These are phyloP conservation scores for Ophiostoma australiae DNA, from an alignment of 2,329 filamentous ascomycete genomes.

Conservation along the genomic window DNA sequence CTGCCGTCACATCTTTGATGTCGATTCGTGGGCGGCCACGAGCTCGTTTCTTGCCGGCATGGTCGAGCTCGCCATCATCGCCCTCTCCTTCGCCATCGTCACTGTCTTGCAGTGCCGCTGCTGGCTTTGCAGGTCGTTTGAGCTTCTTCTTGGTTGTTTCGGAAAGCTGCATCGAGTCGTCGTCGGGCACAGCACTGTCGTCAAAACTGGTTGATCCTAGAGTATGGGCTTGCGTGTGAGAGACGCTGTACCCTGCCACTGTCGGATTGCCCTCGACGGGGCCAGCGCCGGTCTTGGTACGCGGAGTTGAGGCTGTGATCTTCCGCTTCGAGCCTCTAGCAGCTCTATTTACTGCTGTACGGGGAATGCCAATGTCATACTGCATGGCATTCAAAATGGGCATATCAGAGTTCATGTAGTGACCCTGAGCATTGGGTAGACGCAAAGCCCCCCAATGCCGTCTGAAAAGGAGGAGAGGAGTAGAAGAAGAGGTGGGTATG, in stretches of 20 bases:
- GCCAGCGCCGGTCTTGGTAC: not conserved
- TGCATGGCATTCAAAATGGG: constrained; percentile 46
- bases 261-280: not conserved
- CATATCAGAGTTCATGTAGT: constrained; percentile 35
- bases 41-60: constrained; percentile 51
- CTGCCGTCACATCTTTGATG: constrained; percentile 70
- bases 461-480: not conserved
- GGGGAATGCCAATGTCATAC: constrained; percentile 38
- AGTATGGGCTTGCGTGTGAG: not conserved
- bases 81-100: constrained; percentile 11
- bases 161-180: not conserved
- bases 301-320: not conserved
- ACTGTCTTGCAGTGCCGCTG: constrained; percentile 10
- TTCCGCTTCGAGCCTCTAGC: constrained; percentile 18
- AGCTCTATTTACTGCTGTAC: constrained; percentile 4
- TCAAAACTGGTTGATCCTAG: not conserved
- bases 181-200: not conserved
- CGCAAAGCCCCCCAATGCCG: not conserved
- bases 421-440: not conserved
- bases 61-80: constrained; percentile 28
- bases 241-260: not conserved
- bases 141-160: not conserved
- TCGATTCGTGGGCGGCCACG: constrained; percentile 72
- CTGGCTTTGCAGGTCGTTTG: not conserved
- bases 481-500: not conserved